Evolutionary conservation across 2,329 filamentous ascomycete species (phyloP), one percentile per base, ranked within the genome.

Genomic region (Xylariaceae sp.): DNA sequence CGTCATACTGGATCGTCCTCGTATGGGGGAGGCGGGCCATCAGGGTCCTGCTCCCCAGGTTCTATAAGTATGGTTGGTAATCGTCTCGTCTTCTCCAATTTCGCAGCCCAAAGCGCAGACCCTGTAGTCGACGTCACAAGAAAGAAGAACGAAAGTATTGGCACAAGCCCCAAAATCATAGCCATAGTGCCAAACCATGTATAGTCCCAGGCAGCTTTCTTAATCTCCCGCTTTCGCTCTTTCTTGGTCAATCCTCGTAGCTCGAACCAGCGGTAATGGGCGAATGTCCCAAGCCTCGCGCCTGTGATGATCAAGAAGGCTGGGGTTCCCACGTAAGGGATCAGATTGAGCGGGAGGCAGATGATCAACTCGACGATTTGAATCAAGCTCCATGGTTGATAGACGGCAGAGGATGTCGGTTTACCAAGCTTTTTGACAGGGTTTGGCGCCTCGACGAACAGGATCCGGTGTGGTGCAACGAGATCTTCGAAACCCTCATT

Each of bases 61-160:
- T 54, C 42, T 12, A 34, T 29, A 15, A 37, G 42, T 9, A 37
- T 34, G 2, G 49, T 46, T 4, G 37, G 47, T 30, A 40, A 46
- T 33, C 52, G 52, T 37, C 61, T 60, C 19, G 55, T 39, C 51
- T 78, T 69, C 40, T 97, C 90, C 38, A 96, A 67, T 50, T 84
- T 81, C 2, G 83, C 83, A 2, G 82, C 87, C 90, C 91, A 97
- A 28, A 97, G 68, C 1, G 89, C 91, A 33, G 87, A 84, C 2
- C 91, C 93, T 16, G 82, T 80, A 1, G 90, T 85, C 3, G 87
- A 89, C 0, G 91, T 96, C 51, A 98, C 68, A 30, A 97, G 73
- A 62, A 97, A 96, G 60, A 97, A 82, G 74, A 98, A 94, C n/a
- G 87, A 94, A 37, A 96, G 65, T 11, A 91, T 75, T 1, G 93